Evolutionary conservation across 2,329 filamentous ascomycete species (phyloP), one percentile per base, ranked within the genome.

Genomic region (Pseudocercospora fuligena): DNA sequence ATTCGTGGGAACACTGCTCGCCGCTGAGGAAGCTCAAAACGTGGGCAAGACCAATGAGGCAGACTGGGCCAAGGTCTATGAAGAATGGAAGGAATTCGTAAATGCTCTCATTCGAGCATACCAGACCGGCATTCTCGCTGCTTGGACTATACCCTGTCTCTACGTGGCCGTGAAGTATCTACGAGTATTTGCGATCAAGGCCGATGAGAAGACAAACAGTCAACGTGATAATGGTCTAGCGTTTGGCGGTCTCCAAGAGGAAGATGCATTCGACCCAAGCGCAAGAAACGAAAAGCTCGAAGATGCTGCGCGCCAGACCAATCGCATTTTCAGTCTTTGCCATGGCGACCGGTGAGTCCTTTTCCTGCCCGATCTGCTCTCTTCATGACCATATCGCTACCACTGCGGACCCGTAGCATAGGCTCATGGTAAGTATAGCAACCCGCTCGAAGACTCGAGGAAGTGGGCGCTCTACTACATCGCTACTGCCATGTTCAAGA

Each of bases 381-480:
- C 53, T 36, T 59, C 51, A 19, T 46, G 21, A 57, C 8, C 23
- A 43, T 31, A 19, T 53, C 36, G 36, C 40, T 27, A 56, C 27
- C 23, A 27, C 47, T 57, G n/a, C n/a, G 51, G 36, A 27, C 16
- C 46, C 33, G 66, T 65, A 61, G 57, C 68, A 65, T 51, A 68
- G 54, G 67, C 71, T 74, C 68, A 73, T 71, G 73, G 67, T 66
- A 67, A 58, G 56, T 63, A 62, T 74, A 94, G 92, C 79, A 91
- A 92, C 67, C 89, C 91, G 14, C 83, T 97, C 53, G 89, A 93
- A 75, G 91, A 97, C 74, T 97, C 94, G 8, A 89, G 95, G 63
- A 99, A 98, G 87, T 99, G 95, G 95, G 96, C 93, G 6, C 92
- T 97, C 57, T 99, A 99, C 82, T 94, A 93, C 78, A 90, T 94